Evolutionary conservation across 2,329 filamentous ascomycete species (phyloP).

Genomic region (Hymenoscyphus repandus): DNA sequence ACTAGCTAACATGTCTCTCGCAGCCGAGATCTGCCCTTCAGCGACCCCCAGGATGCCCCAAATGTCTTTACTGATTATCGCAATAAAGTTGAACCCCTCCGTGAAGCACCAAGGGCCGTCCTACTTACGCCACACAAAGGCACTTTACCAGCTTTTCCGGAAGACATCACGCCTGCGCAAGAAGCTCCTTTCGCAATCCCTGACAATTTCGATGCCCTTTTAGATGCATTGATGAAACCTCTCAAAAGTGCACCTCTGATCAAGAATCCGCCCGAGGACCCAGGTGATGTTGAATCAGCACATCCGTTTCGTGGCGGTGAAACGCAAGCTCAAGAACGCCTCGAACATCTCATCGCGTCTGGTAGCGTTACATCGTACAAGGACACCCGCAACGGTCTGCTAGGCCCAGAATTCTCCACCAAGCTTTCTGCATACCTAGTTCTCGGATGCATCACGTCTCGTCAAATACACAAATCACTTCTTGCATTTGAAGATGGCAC

Average conservation of each 20-base stretch:
- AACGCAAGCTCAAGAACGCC: slow-evolving; percentile 49
- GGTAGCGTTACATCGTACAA: slow-evolving; percentile 62
- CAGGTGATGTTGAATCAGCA: slow-evolving; percentile 49
- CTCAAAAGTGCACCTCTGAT: slow-evolving; percentile 46
- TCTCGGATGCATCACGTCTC: slow-evolving; percentile 66
- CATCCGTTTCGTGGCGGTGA: slow-evolving; percentile 69
- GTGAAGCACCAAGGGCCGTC: slow-evolving; percentile 54
- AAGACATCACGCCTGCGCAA: slow-evolving; percentile 46
- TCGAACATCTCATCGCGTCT: slow-evolving; percentile 55
- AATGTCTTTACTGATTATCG: slow-evolving; percentile 73
- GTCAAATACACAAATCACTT: slow-evolving; percentile 66
- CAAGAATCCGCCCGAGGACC: slow-evolving; percentile 45
- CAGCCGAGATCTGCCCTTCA: slow-evolving; percentile 62
- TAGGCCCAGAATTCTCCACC: slow-evolving; percentile 67
- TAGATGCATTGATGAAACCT: slow-evolving; percentile 52
- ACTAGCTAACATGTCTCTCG: background rate
- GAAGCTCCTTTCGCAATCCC: slow-evolving; percentile 59
- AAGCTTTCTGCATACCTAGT: slow-evolving; percentile 71
- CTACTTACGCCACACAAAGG: slow-evolving; percentile 47
- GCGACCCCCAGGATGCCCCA: slow-evolving; percentile 54
- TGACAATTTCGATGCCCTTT: slow-evolving; percentile 45
- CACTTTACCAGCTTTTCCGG: slow-evolving; percentile 53
- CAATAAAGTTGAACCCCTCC: slow-evolving; percentile 67
- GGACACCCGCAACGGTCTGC: slow-evolving; percentile 63
- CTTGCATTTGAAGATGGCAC: slow-evolving; percentile 63